phyloP scores from a whole-genome alignment of 1,284 basidiomycete species.

The Phellopilus nigrolimitatus region DNA sequence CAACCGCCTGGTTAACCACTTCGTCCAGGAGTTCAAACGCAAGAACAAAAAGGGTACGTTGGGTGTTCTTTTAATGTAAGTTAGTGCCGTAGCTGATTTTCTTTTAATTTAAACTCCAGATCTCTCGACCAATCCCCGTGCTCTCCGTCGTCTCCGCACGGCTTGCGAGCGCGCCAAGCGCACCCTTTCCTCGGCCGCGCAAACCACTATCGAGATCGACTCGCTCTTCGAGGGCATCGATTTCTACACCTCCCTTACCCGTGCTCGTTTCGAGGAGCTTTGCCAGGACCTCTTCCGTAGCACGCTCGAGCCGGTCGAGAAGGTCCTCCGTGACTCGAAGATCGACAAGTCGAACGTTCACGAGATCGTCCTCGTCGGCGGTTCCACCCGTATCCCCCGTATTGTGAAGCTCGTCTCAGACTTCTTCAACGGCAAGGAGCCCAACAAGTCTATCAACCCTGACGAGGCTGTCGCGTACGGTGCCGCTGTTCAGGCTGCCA shows the following conservation, averaged over 20 bases:
- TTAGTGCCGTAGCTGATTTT: constrained; percentile 23
- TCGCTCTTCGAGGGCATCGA: constrained; percentile 97
- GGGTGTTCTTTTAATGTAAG: constrained; percentile 27
- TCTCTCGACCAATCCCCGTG: constrained; percentile 88
- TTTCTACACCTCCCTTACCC: constrained; percentile 97
- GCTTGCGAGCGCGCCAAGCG: constrained; percentile 99
- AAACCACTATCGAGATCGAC: constrained; percentile 98
- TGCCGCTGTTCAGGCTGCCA: constrained; percentile 98
- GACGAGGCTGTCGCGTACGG: constrained; percentile 99
- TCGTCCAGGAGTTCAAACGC: constrained; percentile 97
- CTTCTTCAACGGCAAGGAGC: constrained; percentile 98
- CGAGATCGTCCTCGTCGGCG: constrained; percentile 97
- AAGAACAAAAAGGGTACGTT: constrained; percentile 93
- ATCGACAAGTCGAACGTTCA: constrained; percentile 94
- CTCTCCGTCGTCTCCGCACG: constrained; percentile 94
- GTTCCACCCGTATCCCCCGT: constrained; percentile 98
- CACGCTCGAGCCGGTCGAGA: constrained; percentile 97
- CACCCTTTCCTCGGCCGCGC: constrained; percentile 94
- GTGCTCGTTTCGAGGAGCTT: constrained; percentile 98
- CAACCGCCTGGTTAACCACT: constrained; percentile 97
- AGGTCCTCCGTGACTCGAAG: constrained; percentile 97
- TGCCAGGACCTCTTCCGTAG: constrained; percentile 97
- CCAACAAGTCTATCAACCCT: constrained; percentile 97
- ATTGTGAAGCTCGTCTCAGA: constrained; percentile 97
- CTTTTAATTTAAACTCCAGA: constrained; percentile 57